phyloP scores from a whole-genome alignment of 345 rosid genomes.

The Brassica cretica region DNA sequence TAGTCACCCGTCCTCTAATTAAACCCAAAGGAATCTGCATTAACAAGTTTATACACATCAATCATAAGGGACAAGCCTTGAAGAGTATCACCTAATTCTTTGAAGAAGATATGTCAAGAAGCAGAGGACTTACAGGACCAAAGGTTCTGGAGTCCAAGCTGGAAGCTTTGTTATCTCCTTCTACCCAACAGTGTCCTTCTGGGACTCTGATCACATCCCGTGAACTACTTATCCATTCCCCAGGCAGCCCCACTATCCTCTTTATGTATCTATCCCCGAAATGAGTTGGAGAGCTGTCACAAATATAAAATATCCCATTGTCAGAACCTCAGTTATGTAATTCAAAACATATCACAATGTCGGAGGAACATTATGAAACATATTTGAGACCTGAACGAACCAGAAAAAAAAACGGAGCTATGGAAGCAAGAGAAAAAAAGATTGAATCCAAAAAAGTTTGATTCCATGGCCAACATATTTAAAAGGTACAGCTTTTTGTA shows the following conservation, averaged over 20 bases:
- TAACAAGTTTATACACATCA: conserved; percentile 18
- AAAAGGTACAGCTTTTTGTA: not conserved
- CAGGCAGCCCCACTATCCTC: conserved; percentile 90
- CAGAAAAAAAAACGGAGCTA: not conserved
- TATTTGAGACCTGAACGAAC: not conserved
- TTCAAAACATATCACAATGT: conserved; percentile 4
- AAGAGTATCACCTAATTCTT: not conserved
- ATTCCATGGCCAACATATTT: conserved; percentile 6
- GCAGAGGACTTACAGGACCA: conserved; percentile 72
- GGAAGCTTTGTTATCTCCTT: conserved; percentile 70
- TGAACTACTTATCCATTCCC: conserved; percentile 72
- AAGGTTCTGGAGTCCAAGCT: conserved; percentile 80
- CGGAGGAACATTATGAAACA: not conserved
- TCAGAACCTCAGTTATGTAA: conserved; percentile 13
- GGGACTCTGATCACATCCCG: conserved; percentile 68
- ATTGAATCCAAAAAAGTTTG: not conserved
- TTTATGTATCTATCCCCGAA: conserved; percentile 69
- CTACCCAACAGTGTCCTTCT: conserved; percentile 93
- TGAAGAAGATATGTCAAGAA: not conserved
- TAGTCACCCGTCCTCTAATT: conserved; percentile 66
- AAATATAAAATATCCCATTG: conserved; percentile 23
- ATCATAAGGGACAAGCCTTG: conserved; percentile 7
- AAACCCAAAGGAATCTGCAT: conserved; percentile 86
- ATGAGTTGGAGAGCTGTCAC: conserved; percentile 70
- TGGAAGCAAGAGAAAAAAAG: not conserved